Base-by-base conservation (phyloP, 495 filamentous ascomycete genomes). In the Monascus purpureus region DNA sequence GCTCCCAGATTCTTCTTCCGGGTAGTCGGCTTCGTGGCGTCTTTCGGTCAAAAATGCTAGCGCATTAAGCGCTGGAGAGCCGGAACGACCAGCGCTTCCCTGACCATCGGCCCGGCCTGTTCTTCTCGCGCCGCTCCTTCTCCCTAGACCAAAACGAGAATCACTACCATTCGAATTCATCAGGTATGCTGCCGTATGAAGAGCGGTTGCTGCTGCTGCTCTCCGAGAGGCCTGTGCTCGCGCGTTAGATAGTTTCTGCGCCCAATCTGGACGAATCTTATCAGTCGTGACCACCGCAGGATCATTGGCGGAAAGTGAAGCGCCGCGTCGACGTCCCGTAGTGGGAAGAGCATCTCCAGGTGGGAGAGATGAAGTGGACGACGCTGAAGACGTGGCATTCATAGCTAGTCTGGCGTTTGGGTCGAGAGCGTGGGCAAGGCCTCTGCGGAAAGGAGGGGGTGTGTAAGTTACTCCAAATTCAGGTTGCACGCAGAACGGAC, bases 401-500 rank as follows among this genome's bases (percentile, higher is more conserved):
- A 50, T 49, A 1, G 69, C 46, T 2, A 54, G 54, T 31, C 65
- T 61, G 13, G 33, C 41, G 26, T 45, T 54, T 5, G 46, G 41
- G 14, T 71, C 62, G 23, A 59, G 55, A 8, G 72, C 61, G 51
- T 93, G 92, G 4, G 71, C 60, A 38, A 96, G 50, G 1, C 90
- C 90, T 31, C 85, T 68, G 16, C 86, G 78, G 61, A 94, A 97
- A 11, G 82, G 72, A 3, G 90, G 88, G 8, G 84, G 68, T 12
- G 85, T 73, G 46, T 93, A 97, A 0, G 83, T 93, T 4, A 96
- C 77, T 30, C 90, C 90, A 51, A 97, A 94, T 36, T 97, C 86
- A 1, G 85, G 75, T 47, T 90, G 82, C 2, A 86, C 82, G 52
- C 90, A 97, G 59, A 95, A 97, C 0, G 90, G 90, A 52, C 90